Percentiles rank a stretch among this genome's conserved stretches.
Evolutionary conservation across 2,329 filamentous ascomycete genomes (phyloP).

Genomic region (Aspergillus caelatus): DNA sequence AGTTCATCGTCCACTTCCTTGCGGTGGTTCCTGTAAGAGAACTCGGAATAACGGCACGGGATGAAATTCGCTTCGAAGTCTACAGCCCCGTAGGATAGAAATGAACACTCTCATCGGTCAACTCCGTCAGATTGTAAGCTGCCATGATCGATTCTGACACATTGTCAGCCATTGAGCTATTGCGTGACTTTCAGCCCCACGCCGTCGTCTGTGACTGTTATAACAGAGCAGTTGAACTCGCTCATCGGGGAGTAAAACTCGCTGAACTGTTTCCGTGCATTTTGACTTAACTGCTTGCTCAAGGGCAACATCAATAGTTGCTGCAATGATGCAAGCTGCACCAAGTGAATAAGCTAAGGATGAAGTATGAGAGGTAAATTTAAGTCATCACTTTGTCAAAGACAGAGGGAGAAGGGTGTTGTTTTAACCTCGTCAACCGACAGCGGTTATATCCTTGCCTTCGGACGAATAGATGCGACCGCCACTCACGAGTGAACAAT

Average conservation of each 20-base stretch:
- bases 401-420: neutral
- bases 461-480: neutral
- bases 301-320: neutral
- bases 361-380: neutral
- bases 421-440: neutral
- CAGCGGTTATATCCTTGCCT: neutral
- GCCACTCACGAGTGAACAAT: neutral
- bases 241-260: neutral
- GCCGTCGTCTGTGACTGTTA: neutral
- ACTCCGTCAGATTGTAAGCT: neutral
- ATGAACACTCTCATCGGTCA: neutral
- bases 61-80: neutral
- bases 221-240: neutral
- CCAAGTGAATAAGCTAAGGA: neutral
- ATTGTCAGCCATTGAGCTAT: neutral
- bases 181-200: neutral
- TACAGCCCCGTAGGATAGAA: neutral
- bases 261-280: neutral
- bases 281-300: neutral
- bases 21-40: neutral
- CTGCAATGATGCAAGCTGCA: neutral
- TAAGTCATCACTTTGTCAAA: neutral
- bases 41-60: neutral
- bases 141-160: neutral
- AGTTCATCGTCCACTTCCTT: neutral